phyloP scores from a whole-genome alignment of 2,329 filamentous ascomycete species.

The Grosmannia serpens region DNA sequence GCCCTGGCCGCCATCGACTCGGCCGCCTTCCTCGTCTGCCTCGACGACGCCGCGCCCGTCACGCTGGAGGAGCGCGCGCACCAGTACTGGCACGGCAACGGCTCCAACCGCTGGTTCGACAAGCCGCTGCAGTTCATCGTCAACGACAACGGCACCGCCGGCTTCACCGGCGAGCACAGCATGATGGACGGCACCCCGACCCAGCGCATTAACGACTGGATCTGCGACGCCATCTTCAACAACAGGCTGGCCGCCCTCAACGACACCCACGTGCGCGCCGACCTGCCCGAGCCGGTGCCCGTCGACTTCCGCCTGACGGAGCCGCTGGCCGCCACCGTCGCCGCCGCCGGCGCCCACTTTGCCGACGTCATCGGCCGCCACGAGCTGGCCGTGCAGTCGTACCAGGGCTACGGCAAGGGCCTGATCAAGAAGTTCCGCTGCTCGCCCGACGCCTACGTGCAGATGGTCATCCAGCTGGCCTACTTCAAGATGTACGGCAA shows the following conservation, averaged over 20 bases:
- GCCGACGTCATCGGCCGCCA: constrained; percentile 70
- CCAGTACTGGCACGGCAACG: constrained; percentile 98
- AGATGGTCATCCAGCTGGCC: constrained; percentile 96
- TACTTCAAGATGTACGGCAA: constrained; percentile 99
- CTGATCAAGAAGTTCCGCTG: constrained; percentile 99
- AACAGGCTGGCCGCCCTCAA: constrained; percentile 81
- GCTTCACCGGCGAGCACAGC: constrained; percentile 96
- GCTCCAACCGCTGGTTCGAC: constrained; percentile 92
- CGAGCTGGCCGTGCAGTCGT: constrained; percentile 86
- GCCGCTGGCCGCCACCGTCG: constrained; percentile 65
- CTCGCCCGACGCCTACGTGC: constrained; percentile 93
- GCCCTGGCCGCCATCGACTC: constrained; percentile 75
- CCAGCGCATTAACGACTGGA: constrained; percentile 89
- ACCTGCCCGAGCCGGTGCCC: constrained; percentile 67
- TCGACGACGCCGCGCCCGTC: constrained; percentile 83
- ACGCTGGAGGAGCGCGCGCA: constrained; percentile 92
- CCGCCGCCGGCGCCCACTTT: constrained; percentile 70
- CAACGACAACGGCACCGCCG: constrained; percentile 94
- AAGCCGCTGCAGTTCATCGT: constrained; percentile 97
- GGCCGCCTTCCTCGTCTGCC: constrained; percentile 80
- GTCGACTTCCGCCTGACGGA: constrained; percentile 70
- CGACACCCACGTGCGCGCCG: constrained; percentile 63
- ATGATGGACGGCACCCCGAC: constrained; percentile 99
- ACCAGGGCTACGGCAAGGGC: constrained; percentile 95
- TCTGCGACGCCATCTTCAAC: constrained; percentile 83